These are phyloP conservation scores for Amoeboaphelidium protococcarum DNA, from an alignment of 371 early-diverging fungal species.

Conservation along the genomic window DNA sequence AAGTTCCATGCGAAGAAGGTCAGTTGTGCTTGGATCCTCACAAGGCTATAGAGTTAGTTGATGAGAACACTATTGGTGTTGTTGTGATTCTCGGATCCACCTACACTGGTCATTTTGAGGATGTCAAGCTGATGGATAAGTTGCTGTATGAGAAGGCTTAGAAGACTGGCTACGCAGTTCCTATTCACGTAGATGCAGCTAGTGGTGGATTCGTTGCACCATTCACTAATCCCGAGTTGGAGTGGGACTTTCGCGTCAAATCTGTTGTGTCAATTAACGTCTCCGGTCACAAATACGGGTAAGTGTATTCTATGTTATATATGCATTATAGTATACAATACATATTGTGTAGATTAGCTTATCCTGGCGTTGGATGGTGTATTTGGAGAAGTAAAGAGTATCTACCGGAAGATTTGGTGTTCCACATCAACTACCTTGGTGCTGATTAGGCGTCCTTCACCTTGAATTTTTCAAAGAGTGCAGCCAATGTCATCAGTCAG, in stretches of 20 bases:
- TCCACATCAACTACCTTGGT: constrained; percentile 27
- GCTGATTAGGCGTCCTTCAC: constrained; percentile 24
- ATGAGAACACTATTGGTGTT: constrained; percentile 52
- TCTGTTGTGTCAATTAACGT: neutral
- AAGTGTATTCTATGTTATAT: too few species aligned
- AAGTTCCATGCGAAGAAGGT: constrained; percentile 24
- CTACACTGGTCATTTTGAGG: constrained; percentile 54
- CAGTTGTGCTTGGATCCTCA: constrained; percentile 20
- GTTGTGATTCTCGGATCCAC: constrained; percentile 39
- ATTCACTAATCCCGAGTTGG: constrained; percentile 34
- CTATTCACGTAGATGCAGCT: constrained; percentile 49
- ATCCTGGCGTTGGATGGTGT: constrained; percentile 32
- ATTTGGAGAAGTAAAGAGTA: constrained; percentile 27
- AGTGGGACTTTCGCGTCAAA: constrained; percentile 31
- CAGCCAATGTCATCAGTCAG: constrained; percentile 33
- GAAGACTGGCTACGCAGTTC: constrained; percentile 24
- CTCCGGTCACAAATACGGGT: constrained; percentile 46
- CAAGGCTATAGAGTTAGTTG: constrained; percentile 24
- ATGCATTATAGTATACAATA: too few species aligned
- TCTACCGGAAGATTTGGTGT: constrained; percentile 32
- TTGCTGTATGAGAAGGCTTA: constrained; percentile 24
- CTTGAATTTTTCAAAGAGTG: constrained; percentile 36
- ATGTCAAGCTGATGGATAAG: constrained; percentile 27
- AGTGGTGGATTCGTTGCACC: constrained; percentile 53
- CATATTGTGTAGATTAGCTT: too few species aligned